Evolutionary conservation across 2,329 filamentous ascomycete species (phyloP).

Genomic region (Pseudopithomyces maydicus): DNA sequence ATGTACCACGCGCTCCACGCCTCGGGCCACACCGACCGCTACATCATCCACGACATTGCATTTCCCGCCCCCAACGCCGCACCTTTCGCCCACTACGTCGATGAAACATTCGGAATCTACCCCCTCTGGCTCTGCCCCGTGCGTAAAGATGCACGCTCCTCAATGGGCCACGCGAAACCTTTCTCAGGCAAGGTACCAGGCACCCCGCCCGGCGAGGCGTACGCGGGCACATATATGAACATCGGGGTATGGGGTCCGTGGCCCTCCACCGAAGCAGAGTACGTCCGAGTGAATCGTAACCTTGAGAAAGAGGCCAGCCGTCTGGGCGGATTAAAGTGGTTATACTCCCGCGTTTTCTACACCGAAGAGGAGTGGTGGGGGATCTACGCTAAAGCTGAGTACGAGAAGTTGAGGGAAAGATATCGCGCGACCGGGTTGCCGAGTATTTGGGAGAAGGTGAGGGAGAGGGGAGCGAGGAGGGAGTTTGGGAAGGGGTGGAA

Average conservation of each 20-base stretch:
- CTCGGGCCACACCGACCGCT: constrained; percentile 58
- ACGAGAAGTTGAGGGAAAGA: constrained; percentile 65
- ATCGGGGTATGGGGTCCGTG: constrained; percentile 78
- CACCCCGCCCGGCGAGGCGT: constrained; percentile 5
- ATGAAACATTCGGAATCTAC: constrained; percentile 54
- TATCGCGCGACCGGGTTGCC: constrained; percentile 68
- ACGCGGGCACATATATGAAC: constrained; percentile 35
- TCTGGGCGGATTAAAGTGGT: constrained; percentile 81
- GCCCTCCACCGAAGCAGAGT: constrained; percentile 60
- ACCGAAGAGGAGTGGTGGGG: constrained; percentile 72
- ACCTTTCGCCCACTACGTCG: constrained; percentile 58
- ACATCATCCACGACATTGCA: constrained; percentile 68
- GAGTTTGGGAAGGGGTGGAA: constrained; percentile 24
- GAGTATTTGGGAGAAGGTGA: constrained; percentile 71
- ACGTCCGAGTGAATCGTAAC: constrained; percentile 70
- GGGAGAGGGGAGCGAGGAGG: constrained; percentile 42
- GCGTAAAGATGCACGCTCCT: constrained; percentile 37
- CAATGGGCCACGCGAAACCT: constrained; percentile 34
- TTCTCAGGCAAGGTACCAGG: constrained; percentile 13
- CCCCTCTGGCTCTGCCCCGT: constrained; percentile 65
- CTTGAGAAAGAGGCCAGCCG: constrained; percentile 72
- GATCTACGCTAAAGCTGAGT: constrained; percentile 65
- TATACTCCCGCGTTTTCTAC: constrained; percentile 88
- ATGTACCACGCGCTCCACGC: constrained; percentile 68
- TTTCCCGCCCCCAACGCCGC: constrained; percentile 59